These are phyloP conservation scores for Truncatella angustata DNA, from an alignment of 2,329 filamentous ascomycete genomes.

Conservation along the genomic window DNA sequence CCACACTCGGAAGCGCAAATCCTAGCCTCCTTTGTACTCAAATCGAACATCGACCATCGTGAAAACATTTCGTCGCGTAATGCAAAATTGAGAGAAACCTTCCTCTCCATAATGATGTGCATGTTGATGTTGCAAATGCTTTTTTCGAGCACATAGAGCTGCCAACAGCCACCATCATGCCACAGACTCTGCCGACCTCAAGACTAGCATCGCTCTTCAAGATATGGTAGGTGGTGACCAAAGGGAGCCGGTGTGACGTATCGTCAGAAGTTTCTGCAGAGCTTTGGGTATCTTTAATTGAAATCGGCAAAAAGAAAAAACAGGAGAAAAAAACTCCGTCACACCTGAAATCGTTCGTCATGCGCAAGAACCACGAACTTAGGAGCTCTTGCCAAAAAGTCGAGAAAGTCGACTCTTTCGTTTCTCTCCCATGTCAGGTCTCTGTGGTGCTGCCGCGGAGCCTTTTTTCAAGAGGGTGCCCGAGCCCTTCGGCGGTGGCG, in stretches of 20 bases:
- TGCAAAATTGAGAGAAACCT: background rate
- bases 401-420: conserved; percentile 87
- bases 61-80: background rate
- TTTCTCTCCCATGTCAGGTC: conserved; percentile 57
- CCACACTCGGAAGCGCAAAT: conserved; percentile 2
- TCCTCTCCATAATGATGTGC: too few relatives aligned
- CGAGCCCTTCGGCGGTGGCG: conserved; percentile 28
- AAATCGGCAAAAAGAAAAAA: conserved; percentile 6
- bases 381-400: conserved; percentile 67
- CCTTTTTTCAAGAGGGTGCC: conserved; percentile 24
- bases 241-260: background rate
- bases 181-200: too few relatives aligned
- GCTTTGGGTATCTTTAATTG: conserved; percentile 10
- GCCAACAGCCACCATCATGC: too few relatives aligned
- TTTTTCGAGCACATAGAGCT: too few relatives aligned
- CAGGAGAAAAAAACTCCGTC: too few relatives aligned
- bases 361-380: conserved; percentile 14
- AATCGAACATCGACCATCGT: background rate
- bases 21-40: conserved; percentile 8
- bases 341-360: background rate
- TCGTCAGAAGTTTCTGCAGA: background rate
- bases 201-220: background rate
- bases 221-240: background rate
- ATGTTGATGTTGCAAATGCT: too few relatives aligned
- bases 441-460: conserved; percentile 22